Base-by-base conservation (phyloP, 768 basidiomycete species). In the Megacollybia marginata region DNA sequence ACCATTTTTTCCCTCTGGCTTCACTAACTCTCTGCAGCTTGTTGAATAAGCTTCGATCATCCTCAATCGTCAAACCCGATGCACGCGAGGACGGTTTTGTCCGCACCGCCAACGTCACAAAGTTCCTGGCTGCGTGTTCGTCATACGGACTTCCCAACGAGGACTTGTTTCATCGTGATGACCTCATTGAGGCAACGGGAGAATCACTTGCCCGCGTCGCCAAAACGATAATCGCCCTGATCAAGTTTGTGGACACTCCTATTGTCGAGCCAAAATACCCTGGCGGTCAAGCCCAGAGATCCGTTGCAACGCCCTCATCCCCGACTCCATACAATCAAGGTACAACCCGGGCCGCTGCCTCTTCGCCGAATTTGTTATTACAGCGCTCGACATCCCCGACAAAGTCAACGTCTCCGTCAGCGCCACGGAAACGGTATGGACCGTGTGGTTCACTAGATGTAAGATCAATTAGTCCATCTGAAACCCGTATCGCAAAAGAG, bases 91-190 rank as follows among this genome's bases (percentile, higher is more conserved):
- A 84, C 57, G 80, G 86, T 32, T 70, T 82, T 59, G 66, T 76
- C 58, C 76, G 82, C 50, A 77, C 79, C 2, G 76, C 78, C 34
- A 93, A 93, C 59, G 72, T 87, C 19, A 82, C 85, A 35, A 84
- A 80, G 63, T 92, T 92, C 60, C 72, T 90, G 32, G 84, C 85
- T 3, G 80, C 85, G 1, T 89, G 84, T 54, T 75, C 84, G 23
- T 76, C 79, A 36, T 78, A 82, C 55, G 85, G 84, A 4, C 65
- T 90, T 20, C 60, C 74, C 35, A 65, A 75, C 20, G 79, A 82
- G 48, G 84, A 84, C 51, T 64, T 87, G 40, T 88, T 90, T 60
- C 72, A 75, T 42, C 72, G 73, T 4, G 83, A 87, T 57, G 86
- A 88, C 61, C 70, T 90, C 44, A 75, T 79, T 19, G 78, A 83